phyloP scores from a whole-genome alignment of 1,139 yeast species.

The Petasospora fabianii region DNA sequence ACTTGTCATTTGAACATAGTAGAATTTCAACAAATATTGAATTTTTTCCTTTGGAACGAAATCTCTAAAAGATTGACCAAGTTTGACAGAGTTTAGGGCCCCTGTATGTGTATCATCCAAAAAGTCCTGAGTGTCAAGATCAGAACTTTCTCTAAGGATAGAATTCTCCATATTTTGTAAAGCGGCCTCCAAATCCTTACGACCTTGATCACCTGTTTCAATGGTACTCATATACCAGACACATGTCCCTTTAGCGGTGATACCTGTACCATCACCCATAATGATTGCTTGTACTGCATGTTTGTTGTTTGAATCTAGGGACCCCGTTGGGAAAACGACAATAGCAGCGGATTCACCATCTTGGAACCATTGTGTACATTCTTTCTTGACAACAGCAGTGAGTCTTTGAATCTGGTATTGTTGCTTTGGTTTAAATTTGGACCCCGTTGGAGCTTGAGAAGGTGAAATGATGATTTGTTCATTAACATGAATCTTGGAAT shows the following conservation, averaged over 20 bases:
- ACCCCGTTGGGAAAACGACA: slow-evolving; percentile 90
- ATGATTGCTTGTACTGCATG: slow-evolving; percentile 82
- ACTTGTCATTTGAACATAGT: slow-evolving; percentile 71
- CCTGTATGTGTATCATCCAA: slow-evolving; percentile 51
- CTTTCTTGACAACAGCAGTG: slow-evolving; percentile 79
- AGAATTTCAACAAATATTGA: slow-evolving; percentile 73
- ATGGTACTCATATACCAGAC: slow-evolving; percentile 86
- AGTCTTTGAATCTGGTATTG: slow-evolving; percentile 63
- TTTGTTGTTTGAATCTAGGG: slow-evolving; percentile 63
- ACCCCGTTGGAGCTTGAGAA: slow-evolving; percentile 56
- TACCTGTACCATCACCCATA: slow-evolving; percentile 86
- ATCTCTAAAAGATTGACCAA: slow-evolving; percentile 80
- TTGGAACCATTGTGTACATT: slow-evolving; percentile 88
- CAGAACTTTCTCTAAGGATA: slow-evolving; percentile 73
- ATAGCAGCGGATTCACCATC: slow-evolving; percentile 81
- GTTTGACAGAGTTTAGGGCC: slow-evolving; percentile 70
- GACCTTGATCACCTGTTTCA: slow-evolving; percentile 69
- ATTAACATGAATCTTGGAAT: slow-evolving; percentile 65
- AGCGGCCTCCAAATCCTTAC: slow-evolving; percentile 77
- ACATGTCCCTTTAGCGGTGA: slow-evolving; percentile 84
- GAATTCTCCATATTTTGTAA: slow-evolving; percentile 74
- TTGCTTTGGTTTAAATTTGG: slow-evolving; percentile 36
- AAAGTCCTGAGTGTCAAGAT: slow-evolving; percentile 35
- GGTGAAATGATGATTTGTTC: slow-evolving; percentile 76
- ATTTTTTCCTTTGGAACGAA: slow-evolving; percentile 80